Conservation (phyloP, 192 early-diverging fungal species). For the Coemansia sp. region DNA sequence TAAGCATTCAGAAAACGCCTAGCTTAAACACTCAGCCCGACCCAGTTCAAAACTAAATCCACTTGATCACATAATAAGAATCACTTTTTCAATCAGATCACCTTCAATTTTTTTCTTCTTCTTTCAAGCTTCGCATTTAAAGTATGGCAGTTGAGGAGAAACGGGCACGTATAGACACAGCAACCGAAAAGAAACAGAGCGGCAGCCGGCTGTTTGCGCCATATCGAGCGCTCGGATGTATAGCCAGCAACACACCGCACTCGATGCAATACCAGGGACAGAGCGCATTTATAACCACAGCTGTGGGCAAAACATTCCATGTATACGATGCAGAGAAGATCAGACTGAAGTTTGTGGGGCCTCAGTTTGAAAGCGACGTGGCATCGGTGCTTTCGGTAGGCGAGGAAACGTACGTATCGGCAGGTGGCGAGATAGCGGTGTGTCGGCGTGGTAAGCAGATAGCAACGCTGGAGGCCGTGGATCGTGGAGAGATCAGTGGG, state of each 20-base stretch:
- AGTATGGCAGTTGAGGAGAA: conserved; percentile 27
- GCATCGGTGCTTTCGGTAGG: conserved; percentile 66
- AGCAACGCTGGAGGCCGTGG: conserved; percentile 18
- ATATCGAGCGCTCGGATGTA: conserved; percentile 89
- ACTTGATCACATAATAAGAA: too few species aligned
- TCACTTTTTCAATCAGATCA: not conserved
- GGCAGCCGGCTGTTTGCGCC: conserved; percentile 71
- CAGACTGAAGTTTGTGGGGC: conserved; percentile 73
- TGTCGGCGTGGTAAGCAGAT: conserved; percentile 60
- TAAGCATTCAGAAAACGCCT: too few species aligned
- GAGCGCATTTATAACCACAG: conserved; percentile 78
- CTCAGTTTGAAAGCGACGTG: conserved; percentile 65
- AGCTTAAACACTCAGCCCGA: too few species aligned
- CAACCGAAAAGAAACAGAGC: not conserved
- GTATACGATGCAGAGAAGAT: conserved; percentile 83
- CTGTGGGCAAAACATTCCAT: conserved; percentile 85
- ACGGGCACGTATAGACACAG: conserved; percentile 19
- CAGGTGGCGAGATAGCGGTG: conserved; percentile 58
- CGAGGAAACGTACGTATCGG: conserved; percentile 74
- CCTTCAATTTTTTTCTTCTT: not conserved
- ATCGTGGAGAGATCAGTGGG: conserved; percentile 55
- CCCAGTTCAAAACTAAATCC: too few species aligned
- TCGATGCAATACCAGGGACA: conserved; percentile 74
- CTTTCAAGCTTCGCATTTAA: not conserved
- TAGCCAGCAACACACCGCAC: conserved; percentile 79